Evolutionary conservation across 225 moss, liverwort and hornwort species (phyloP).

Genomic region (Sphagnum contortum): DNA sequence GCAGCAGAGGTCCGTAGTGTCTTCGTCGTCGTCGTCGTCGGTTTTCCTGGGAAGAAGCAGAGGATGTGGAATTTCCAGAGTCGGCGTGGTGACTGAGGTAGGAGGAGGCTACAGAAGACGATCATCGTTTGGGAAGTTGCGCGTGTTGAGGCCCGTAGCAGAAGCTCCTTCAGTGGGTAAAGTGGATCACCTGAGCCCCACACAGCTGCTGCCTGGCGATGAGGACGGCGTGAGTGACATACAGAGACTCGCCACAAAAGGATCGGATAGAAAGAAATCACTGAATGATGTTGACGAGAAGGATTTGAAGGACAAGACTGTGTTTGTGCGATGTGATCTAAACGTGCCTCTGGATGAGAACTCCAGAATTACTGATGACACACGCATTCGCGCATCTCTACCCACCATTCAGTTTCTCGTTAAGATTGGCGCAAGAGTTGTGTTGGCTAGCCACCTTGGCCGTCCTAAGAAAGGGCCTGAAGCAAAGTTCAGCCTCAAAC

Average conservation of each 20-base stretch:
- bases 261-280: constrained; percentile 50
- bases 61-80: no score
- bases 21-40: no score
- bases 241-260: constrained; percentile 28
- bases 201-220: constrained; percentile 38
- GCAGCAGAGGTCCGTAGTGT: no score
- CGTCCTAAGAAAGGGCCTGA: constrained; percentile 92
- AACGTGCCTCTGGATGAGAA: constrained; percentile 60
- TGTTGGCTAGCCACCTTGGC: constrained; percentile 91
- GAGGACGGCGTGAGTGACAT: constrained; percentile 47
- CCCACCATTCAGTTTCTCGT: constrained; percentile 72
- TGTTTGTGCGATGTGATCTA: constrained; percentile 89
- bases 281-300: constrained; percentile 37
- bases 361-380: constrained; percentile 63
- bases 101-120: no score
- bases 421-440: constrained; percentile 56
- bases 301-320: constrained; percentile 67
- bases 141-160: no score
- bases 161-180: constrained; percentile 19
- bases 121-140: no score
- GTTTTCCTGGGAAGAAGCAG: no score
- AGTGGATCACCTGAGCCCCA: constrained; percentile 62
- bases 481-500: constrained; percentile 76
- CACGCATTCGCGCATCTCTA: constrained; percentile 77
- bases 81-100: no score